Conservation (phyloP, 1,284 basidiomycete species). For the Neotropicomus parvogracilis region DNA sequence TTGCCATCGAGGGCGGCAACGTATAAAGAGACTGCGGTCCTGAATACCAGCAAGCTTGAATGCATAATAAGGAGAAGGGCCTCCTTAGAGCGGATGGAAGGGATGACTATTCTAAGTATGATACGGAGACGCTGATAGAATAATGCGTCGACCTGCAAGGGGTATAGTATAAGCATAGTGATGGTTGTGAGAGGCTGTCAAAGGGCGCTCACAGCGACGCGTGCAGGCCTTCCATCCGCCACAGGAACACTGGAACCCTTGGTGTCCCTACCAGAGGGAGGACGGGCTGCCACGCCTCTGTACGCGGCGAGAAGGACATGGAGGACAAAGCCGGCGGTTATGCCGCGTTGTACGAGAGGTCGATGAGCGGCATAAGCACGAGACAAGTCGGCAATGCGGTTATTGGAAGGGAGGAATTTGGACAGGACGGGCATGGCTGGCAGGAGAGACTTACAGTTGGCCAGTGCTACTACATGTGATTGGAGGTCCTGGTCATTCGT, state of each 20-base stretch:
- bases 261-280: slow-evolving; percentile 32
- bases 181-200: neutral
- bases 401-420: slow-evolving; percentile 17
- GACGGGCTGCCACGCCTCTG: slow-evolving; percentile 45
- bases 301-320: slow-evolving; percentile 64
- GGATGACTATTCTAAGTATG: slow-evolving; percentile 88
- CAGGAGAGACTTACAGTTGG: too few species aligned
- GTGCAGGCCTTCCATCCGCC: slow-evolving; percentile 42
- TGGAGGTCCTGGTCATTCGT: too few species aligned
- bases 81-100: slow-evolving; percentile 81
- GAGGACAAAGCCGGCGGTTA: slow-evolving; percentile 62
- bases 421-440: slow-evolving; percentile 21
- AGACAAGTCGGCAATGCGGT: slow-evolving; percentile 40
- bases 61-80: slow-evolving; percentile 85
- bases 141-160: slow-evolving; percentile 75
- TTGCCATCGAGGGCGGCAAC: slow-evolving; percentile 92
- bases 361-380: slow-evolving; percentile 59
- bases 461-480: slow-evolving; percentile 13
- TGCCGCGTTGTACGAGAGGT: slow-evolving; percentile 62
- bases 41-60: slow-evolving; percentile 80
- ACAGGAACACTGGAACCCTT: slow-evolving; percentile 30
- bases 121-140: slow-evolving; percentile 81
- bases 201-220: slow-evolving; percentile 59
- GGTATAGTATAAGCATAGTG: neutral
- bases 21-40: slow-evolving; percentile 92